A percentile compares a stretch with the other conserved stretches of the same genome.
Conservation (phyloP, 169 alveolate species). For the Ophryocystis elektroscirrha region DNA sequence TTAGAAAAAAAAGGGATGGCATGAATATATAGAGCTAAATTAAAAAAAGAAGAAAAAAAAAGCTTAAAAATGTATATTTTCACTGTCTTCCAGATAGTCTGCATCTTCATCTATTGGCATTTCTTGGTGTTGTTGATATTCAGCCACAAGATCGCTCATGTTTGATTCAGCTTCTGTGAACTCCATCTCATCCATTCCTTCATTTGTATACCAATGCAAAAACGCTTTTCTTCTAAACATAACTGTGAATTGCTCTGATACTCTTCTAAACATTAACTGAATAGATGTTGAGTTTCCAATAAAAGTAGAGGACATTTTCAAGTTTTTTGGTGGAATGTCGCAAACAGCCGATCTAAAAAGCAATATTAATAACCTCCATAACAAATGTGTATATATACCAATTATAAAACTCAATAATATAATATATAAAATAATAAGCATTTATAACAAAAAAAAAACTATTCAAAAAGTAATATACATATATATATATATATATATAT, state of each 20-base stretch:
- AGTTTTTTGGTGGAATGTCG: slow-evolving; percentile 84
- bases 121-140: slow-evolving; percentile 83
- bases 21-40: background rate
- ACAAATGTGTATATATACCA: too few species aligned
- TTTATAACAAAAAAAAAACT: background rate
- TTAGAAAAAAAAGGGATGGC: background rate
- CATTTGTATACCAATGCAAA: slow-evolving; percentile 88
- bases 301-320: slow-evolving; percentile 78
- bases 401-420: too few species aligned
- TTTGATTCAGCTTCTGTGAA: slow-evolving; percentile 87
- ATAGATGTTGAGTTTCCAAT: slow-evolving; percentile 85
- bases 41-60: background rate
- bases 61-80: too few species aligned
- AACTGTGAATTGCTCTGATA: slow-evolving; percentile 77
- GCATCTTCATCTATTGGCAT: slow-evolving; percentile 85
- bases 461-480: background rate
- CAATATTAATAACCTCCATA: background rate
- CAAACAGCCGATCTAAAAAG: slow-evolving; percentile 60
- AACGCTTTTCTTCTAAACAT: slow-evolving; percentile 87
- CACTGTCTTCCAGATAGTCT: slow-evolving; percentile 64
- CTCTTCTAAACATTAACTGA: slow-evolving; percentile 78
- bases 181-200: slow-evolving; percentile 93
- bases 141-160: slow-evolving; percentile 78
- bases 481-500: background rate
- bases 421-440: too few species aligned